Evolutionary conservation across 352 stramenopile genomes (phyloP).

Genomic region (Pythium monospermum): DNA sequence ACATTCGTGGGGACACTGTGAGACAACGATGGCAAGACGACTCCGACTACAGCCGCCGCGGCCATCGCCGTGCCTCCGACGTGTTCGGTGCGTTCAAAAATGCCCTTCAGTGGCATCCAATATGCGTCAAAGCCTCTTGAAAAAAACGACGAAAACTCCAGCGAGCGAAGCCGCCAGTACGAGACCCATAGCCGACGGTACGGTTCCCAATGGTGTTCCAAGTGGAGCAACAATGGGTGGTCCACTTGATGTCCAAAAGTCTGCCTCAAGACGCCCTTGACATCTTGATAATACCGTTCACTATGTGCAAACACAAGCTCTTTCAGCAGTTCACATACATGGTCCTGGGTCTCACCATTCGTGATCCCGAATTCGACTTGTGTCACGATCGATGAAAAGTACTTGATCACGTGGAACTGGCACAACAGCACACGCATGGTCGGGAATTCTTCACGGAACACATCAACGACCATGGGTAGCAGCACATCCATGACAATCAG

Average conservation of each 20-base stretch:
- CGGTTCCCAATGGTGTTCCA: slow-evolving; percentile 57
- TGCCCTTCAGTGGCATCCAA: slow-evolving; percentile 55
- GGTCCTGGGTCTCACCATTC: slow-evolving; percentile 34
- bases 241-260: slow-evolving; percentile 30
- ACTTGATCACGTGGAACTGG: slow-evolving; percentile 71
- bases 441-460: slow-evolving; percentile 55
- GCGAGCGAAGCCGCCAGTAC: slow-evolving; percentile 47
- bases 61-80: slow-evolving; percentile 15
- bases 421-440: slow-evolving; percentile 49
- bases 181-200: slow-evolving; percentile 62
- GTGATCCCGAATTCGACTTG: slow-evolving; percentile 37
- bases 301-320: slow-evolving; percentile 58
- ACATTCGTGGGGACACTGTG: neutral
- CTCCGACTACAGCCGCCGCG: slow-evolving; percentile 11
- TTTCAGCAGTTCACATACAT: slow-evolving; percentile 43
- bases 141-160: slow-evolving; percentile 63
- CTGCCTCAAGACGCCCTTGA: slow-evolving; percentile 36
- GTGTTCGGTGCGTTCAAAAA: slow-evolving; percentile 36
- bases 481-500: slow-evolving; percentile 63
- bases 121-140: slow-evolving; percentile 59
- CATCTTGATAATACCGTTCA: slow-evolving; percentile 45
- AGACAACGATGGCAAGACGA: slow-evolving; percentile 13
- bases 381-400: slow-evolving; percentile 40
- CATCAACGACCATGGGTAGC: slow-evolving; percentile 45
- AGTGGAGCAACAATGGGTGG: slow-evolving; percentile 37